Evolutionary conservation across 2,329 filamentous ascomycete species (phyloP), one percentile per base, ranked within the genome.

Genomic region (Fusarium udum): DNA sequence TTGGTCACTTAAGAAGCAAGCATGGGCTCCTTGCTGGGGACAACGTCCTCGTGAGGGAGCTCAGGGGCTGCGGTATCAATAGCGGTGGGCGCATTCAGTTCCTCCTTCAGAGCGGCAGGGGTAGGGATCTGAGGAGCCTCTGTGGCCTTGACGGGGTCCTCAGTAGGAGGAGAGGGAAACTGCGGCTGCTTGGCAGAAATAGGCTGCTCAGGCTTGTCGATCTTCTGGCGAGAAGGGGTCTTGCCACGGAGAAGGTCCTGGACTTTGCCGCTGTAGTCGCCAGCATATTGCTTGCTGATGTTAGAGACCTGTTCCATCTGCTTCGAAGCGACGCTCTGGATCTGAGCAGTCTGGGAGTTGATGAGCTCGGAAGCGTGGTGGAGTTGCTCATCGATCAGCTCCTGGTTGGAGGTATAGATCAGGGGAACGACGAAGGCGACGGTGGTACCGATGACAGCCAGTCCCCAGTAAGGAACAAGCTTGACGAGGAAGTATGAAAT

Each of bases 401-500:
- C 91, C 84, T 92, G 86, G 87, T 93, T 93, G 77, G 86, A 86
- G 75, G 86, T 87, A 83, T 93, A 93, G 79, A 92, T 78, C 59
- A 92, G 85, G 36, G 91, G 91, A 18, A 84, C 85, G 66, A 91
- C 84, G 84, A 93, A 93, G 67, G 87, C 78, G 56, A 89, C 80
- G 18, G 89, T 89, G 66, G 89, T 89, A 72, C 83, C 84, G 75
- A 92, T 85, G 72, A 93, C 82, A 52, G 89, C 84, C 72, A 93
- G 87, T 40, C 89, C 90, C 91, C 91, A 93, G 85, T 91, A 88
- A 40, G 91, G 91, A 53, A 93, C 87, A 69, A 92, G 84, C 85
- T 92, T 93, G 82, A 91, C 87, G 43, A 93, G 85, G 81, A 87
- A 90, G 84, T 92, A 92, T 31, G 90, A 90, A 71, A 92, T 72